These are phyloP conservation scores for Pseudocercospora fuligena DNA, from an alignment of 2,329 filamentous ascomycete genomes.

Conservation along the genomic window DNA sequence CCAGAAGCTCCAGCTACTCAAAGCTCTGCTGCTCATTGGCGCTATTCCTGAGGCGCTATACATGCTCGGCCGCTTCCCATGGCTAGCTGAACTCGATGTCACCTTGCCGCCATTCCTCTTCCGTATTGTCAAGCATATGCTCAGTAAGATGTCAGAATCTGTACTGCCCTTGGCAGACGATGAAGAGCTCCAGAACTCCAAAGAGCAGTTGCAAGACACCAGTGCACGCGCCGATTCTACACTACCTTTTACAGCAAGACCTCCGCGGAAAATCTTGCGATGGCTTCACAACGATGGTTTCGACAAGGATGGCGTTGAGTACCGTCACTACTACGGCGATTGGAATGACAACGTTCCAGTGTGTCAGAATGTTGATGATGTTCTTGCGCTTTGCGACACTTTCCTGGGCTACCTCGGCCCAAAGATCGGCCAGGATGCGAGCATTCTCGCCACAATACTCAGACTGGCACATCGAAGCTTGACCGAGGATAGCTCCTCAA, in stretches of 20 bases:
- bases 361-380: constrained; percentile 87
- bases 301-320: constrained; percentile 73
- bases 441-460: constrained; percentile 79
- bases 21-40: constrained; percentile 85
- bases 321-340: constrained; percentile 96
- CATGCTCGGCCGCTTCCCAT: constrained; percentile 88
- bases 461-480: constrained; percentile 81
- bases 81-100: constrained; percentile 83
- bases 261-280: constrained; percentile 70
- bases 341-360: constrained; percentile 93
- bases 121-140: constrained; percentile 80
- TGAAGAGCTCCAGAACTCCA: constrained; percentile 51
- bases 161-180: constrained; percentile 53
- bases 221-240: constrained; percentile 70
- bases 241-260: constrained; percentile 58
- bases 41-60: constrained; percentile 92
- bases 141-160: constrained; percentile 73
- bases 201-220: constrained; percentile 65
- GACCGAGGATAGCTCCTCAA: constrained; percentile 68
- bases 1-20: constrained; percentile 84
- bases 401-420: constrained; percentile 85
- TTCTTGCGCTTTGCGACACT: constrained; percentile 84
- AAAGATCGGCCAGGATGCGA: constrained; percentile 83
- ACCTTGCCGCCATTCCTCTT: constrained; percentile 82
- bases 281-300: constrained; percentile 84